Evolutionary conservation across 208 protist genomes (phyloP).

Genomic region (Acanthamoeba castellanii): DNA sequence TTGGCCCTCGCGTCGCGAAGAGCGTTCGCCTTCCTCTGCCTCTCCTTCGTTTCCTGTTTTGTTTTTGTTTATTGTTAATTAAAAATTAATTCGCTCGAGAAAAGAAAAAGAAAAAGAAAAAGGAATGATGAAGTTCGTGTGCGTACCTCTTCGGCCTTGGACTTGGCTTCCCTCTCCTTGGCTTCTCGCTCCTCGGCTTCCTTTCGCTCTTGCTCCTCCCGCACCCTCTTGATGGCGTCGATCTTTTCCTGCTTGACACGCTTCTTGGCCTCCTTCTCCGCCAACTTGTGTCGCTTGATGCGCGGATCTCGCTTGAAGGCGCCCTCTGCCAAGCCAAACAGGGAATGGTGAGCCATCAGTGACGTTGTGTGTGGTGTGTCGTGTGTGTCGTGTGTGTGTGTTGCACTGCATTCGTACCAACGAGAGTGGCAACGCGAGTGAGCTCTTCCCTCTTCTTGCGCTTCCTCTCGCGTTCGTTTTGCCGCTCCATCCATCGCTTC

Average conservation of each 20-base stretch:
- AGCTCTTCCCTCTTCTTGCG: conserved; percentile 93
- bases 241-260: conserved; percentile 67
- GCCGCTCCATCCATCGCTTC: conserved; percentile 97
- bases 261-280: conserved; percentile 85
- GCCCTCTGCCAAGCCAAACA: conserved; percentile 84
- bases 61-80: too few relatives aligned
- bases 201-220: conserved; percentile 90
- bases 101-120: background rate
- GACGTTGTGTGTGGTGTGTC: too few relatives aligned
- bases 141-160: conserved; percentile 81
- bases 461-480: conserved; percentile 94
- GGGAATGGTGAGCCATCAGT: background rate
- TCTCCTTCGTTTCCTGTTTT: conserved; percentile 71
- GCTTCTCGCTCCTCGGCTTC: conserved; percentile 88
- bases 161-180: conserved; percentile 61
- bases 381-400: background rate
- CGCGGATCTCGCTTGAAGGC: conserved; percentile 95
- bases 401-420: conserved; percentile 76
- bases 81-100: too few relatives aligned
- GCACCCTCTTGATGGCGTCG: conserved; percentile 79
- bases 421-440: conserved; percentile 92
- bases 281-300: conserved; percentile 91
- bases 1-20: conserved; percentile 72
- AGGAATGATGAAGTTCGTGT: background rate
- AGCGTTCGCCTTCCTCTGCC: conserved; percentile 73